Evolutionary conservation across 2,329 filamentous ascomycete genomes (phyloP).

Genomic region (Pyrenochaeta sp.): DNA sequence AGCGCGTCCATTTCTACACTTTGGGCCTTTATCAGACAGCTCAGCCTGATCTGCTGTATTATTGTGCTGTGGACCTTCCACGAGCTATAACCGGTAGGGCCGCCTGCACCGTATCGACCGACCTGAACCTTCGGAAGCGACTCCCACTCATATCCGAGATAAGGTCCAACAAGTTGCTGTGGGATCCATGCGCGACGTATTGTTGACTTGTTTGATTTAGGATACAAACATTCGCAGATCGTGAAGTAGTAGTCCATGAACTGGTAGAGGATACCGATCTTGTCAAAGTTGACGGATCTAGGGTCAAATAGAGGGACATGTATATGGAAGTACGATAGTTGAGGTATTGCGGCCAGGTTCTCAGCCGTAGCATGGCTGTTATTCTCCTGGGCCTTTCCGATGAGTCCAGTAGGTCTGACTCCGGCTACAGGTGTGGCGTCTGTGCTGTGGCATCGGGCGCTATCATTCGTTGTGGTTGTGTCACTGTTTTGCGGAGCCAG

Average conservation of each 20-base stretch:
- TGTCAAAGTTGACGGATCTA: conserved; percentile 2
- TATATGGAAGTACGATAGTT: background rate
- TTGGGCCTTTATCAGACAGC: background rate
- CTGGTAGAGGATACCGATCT: conserved; percentile 11
- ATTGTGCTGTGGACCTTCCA: conserved; percentile 4
- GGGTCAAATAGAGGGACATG: background rate
- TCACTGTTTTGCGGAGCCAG: too few species aligned
- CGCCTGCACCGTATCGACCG: background rate
- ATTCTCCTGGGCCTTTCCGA: too few species aligned
- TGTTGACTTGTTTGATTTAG: background rate
- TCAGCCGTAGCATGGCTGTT: background rate
- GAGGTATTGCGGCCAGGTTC: background rate
- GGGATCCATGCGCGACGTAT: background rate
- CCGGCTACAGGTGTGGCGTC: background rate
- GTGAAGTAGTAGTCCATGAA: conserved; percentile 2
- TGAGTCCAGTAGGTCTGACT: background rate
- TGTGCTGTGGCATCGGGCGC: too few species aligned
- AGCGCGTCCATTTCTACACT: background rate
- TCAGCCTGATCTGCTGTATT: conserved; percentile 1
- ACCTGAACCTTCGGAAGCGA: background rate
- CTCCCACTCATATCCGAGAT: conserved; percentile 4
- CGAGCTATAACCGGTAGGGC: background rate
- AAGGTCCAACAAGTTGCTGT: background rate
- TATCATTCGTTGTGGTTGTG: background rate
- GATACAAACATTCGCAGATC: background rate